A percentile compares a stretch with the other conserved stretches of the same genome.
Evolutionary conservation across 257 asterid genomes (phyloP).

Genomic region (Coffea canephora): DNA sequence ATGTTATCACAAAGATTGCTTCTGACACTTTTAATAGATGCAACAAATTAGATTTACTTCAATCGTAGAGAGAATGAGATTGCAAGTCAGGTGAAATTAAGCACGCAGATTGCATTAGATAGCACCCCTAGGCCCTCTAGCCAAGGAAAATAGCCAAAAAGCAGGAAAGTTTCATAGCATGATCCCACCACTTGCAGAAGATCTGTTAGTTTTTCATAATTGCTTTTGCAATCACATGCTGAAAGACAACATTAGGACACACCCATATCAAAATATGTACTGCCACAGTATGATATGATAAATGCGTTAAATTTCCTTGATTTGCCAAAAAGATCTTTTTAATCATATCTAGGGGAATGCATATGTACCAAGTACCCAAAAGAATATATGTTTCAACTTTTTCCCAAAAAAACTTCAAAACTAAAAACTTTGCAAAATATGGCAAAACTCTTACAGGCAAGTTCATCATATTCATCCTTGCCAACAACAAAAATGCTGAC

Average conservation of each 20-base stretch:
- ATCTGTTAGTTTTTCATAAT: neutral
- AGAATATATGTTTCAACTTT: neutral
- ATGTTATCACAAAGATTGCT: slow-evolving; percentile 79
- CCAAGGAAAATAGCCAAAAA: neutral
- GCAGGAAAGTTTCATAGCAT: neutral
- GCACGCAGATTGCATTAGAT: too few species aligned
- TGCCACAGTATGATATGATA: neutral
- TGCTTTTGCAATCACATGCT: neutral
- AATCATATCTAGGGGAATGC: neutral
- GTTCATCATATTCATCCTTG: slow-evolving; percentile 96
- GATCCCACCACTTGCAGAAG: neutral
- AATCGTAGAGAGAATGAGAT: neutral
- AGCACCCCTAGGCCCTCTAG: neutral
- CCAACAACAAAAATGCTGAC: slow-evolving; percentile 87
- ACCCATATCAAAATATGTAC: neutral
- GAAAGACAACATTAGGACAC: neutral
- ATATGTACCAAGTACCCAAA: neutral
- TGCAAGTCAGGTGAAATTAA: neutral
- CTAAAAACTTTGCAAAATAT: neutral
- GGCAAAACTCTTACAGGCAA: slow-evolving; percentile 61
- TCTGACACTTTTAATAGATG: slow-evolving; percentile 60
- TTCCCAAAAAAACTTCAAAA: neutral
- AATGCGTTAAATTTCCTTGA: neutral
- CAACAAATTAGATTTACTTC: slow-evolving; percentile 1
- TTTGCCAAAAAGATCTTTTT: neutral